These are phyloP conservation scores for Zymoseptoria tritici DNA, from an alignment of 2,329 filamentous ascomycete genomes.

Conservation along the genomic window DNA sequence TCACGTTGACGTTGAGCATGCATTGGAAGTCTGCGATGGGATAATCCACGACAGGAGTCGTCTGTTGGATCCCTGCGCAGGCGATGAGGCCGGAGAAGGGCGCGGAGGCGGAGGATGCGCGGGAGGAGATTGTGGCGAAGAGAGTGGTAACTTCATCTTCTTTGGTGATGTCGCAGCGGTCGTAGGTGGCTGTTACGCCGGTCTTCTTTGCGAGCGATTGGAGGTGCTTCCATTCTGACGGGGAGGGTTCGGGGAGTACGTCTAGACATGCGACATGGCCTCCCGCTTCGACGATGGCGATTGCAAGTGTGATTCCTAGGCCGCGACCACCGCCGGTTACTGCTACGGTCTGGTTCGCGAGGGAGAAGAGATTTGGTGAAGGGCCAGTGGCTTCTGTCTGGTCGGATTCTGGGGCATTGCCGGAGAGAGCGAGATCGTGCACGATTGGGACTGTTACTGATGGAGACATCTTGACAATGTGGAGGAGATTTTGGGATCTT, in stretches of 20 bases:
- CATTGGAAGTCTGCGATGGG: constrained; percentile 27
- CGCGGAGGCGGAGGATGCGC: constrained; percentile 60
- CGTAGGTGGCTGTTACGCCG: constrained; percentile 59
- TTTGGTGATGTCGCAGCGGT: constrained; percentile 69
- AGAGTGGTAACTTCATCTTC: constrained; percentile 37
- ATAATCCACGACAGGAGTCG: constrained; percentile 28
- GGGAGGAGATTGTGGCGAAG: constrained; percentile 57
- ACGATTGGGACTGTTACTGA: constrained; percentile 13
- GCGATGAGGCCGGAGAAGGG: constrained; percentile 46
- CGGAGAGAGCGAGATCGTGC: constrained; percentile 18
- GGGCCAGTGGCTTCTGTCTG: constrained; percentile 19
- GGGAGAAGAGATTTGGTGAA: constrained; percentile 18
- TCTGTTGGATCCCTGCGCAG: constrained; percentile 24
- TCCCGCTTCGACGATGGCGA: constrained; percentile 24
- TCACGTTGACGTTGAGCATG: constrained; percentile 34
- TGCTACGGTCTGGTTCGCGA: constrained; percentile 18
- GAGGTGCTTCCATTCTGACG: constrained; percentile 56
- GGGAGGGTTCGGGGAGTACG: constrained; percentile 45
- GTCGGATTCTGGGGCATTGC: constrained; percentile 18
- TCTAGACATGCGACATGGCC: constrained; percentile 25
- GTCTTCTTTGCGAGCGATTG: constrained; percentile 53
- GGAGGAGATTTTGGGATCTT: not conserved
- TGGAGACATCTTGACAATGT: not conserved
- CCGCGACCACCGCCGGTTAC: constrained; percentile 27
- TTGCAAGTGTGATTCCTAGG: constrained; percentile 25